These are phyloP conservation scores for Podila epicladia DNA, from an alignment of 192 early-diverging fungal species.

Conservation along the genomic window DNA sequence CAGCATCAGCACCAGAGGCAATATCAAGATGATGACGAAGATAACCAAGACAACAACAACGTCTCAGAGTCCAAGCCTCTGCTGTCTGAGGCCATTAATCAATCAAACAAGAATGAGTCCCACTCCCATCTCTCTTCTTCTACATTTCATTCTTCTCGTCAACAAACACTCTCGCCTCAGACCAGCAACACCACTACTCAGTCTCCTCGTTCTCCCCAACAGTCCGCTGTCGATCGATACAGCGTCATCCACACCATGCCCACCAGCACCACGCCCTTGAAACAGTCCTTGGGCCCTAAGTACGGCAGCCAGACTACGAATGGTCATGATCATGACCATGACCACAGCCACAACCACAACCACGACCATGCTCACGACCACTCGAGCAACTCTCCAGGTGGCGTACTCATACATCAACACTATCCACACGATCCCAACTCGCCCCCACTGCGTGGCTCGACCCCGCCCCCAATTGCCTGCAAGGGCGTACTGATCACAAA, in stretches of 20 bases:
- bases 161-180: background rate
- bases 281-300: background rate
- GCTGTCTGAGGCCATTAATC: background rate
- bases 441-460: constrained; percentile 6
- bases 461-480: constrained; percentile 42
- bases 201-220: background rate
- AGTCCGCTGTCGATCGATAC: background rate
- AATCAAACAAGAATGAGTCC: constrained; percentile 26
- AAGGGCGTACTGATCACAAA: constrained; percentile 48
- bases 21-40: constrained; percentile 1
- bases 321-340: background rate
- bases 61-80: background rate
- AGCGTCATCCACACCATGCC: background rate
- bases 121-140: constrained; percentile 4
- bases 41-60: background rate
- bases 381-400: constrained; percentile 2
- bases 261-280: constrained; percentile 3
- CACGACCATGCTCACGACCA: constrained; percentile 6
- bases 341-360: background rate
- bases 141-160: background rate
- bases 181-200: background rate
- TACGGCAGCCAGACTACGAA: background rate
- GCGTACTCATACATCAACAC: constrained; percentile 11
- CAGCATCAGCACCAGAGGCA: constrained; percentile 4
- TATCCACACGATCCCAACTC: constrained; percentile 27